Percentiles rank a stretch among this genome's conserved stretches.
phyloP scores from a whole-genome alignment of 176 grass and related monocot genomes.

The Guadua angustifolia region DNA sequence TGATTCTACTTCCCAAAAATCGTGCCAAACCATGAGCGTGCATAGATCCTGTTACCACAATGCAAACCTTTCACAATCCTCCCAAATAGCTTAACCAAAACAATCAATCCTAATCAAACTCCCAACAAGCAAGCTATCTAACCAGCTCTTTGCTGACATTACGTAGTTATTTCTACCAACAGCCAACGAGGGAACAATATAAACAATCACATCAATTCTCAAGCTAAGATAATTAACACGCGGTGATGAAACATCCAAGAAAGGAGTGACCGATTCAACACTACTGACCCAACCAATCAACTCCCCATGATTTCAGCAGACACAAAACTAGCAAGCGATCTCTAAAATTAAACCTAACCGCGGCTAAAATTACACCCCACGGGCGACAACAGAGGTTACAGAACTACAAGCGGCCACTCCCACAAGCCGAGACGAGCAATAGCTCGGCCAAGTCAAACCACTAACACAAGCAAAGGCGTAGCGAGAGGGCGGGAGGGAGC shows the following conservation, averaged over 20 bases:
- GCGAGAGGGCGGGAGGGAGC: background rate
- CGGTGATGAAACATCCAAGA: background rate
- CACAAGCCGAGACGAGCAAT: background rate
- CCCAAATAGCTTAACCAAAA: constrained; percentile 4
- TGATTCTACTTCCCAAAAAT: background rate
- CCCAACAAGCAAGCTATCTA: background rate
- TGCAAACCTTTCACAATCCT: background rate
- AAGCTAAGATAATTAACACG: background rate
- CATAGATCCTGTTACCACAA: background rate
- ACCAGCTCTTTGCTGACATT: background rate
- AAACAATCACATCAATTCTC: background rate
- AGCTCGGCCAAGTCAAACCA: background rate
- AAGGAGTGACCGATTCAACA: background rate
- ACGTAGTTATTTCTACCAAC: background rate
- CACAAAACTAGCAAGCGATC: background rate
- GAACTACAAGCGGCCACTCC: background rate
- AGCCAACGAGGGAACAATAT: background rate
- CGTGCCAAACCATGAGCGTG: background rate
- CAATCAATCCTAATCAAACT: background rate
- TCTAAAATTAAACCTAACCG: background rate
- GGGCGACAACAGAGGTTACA: background rate
- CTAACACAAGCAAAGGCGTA: background rate
- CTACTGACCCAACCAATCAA: background rate
- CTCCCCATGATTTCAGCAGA: background rate
- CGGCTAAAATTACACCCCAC: background rate